Percentiles rank a stretch among this genome's conserved stretches.
These are phyloP conservation scores for Citrus sp. DNA, from an alignment of 345 rosid genomes.

Conservation along the genomic window DNA sequence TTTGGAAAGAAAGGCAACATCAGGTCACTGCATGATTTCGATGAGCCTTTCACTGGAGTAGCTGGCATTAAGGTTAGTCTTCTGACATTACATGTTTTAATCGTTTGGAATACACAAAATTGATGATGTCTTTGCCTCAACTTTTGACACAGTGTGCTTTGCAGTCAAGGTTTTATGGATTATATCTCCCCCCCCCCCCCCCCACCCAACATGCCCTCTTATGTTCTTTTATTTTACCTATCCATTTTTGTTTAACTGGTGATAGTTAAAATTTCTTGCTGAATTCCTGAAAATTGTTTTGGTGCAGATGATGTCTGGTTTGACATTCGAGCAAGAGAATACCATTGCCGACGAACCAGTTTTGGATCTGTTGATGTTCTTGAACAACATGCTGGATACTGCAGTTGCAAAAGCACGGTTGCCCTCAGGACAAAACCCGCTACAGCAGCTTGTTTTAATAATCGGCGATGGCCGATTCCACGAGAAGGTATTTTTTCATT, in stretches of 20 bases:
- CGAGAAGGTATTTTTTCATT: constrained; percentile 54
- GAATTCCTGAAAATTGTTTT: background rate
- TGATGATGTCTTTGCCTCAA: background rate
- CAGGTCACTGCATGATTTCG: constrained; percentile 83
- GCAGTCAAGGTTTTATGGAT: background rate
- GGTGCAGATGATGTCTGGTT: constrained; percentile 72
- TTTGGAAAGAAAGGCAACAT: constrained; percentile 83
- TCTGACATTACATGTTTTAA: background rate
- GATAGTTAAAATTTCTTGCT: background rate
- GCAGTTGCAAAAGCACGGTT: constrained; percentile 65
- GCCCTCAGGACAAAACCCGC: constrained; percentile 91
- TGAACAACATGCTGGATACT: constrained; percentile 66
- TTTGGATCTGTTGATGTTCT: constrained; percentile 61
- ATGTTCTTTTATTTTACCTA: background rate
- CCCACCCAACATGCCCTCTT: background rate
- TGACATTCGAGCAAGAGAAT: constrained; percentile 90
- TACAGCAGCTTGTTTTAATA: constrained; percentile 90
- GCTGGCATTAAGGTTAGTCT: constrained; percentile 79
- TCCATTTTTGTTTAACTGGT: background rate
- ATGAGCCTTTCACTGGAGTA: constrained; percentile 73
- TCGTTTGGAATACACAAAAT: background rate
- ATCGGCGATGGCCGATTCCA: constrained; percentile 91
- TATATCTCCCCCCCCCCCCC: background rate
- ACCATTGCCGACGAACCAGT: constrained; percentile 79
- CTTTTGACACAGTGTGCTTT: background rate